Evolutionary conservation across 2,329 filamentous ascomycete genomes (phyloP).

Genomic region (Sordariomycetes sp.): DNA sequence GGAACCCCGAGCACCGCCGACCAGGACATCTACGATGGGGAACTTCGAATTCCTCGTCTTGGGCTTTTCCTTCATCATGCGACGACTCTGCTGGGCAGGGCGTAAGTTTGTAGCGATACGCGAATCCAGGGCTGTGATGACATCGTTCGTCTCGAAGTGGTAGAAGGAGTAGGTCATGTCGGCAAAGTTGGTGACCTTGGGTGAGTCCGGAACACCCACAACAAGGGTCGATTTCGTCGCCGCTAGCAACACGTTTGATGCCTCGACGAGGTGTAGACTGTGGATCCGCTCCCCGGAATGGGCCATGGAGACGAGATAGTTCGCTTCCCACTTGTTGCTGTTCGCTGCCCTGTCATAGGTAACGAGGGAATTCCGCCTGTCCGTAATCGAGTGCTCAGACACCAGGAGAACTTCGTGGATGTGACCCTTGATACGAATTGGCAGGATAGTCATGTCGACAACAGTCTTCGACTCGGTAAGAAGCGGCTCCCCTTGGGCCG

Average conservation of each 20-base stretch:
- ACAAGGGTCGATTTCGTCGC: not conserved
- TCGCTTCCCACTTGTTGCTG: not conserved
- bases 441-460: constrained; percentile 31
- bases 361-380: not conserved
- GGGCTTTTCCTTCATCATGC: constrained; percentile 8
- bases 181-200: constrained; percentile 1
- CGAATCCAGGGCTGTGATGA: constrained; percentile 58
- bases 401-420: constrained; percentile 34
- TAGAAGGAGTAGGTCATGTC: constrained; percentile 42
- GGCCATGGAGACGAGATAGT: not conserved
- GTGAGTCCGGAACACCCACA: not conserved
- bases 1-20: constrained; percentile 67
- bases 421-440: constrained; percentile 21
- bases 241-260: not conserved
- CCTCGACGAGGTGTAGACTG: not conserved
- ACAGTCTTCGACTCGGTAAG: constrained; percentile 28
- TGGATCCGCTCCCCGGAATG: constrained; percentile 1
- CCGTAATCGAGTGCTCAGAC: constrained; percentile 19
- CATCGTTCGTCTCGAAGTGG: constrained; percentile 48
- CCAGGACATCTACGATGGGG: constrained; percentile 56
- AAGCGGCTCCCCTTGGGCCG: constrained; percentile 4
- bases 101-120: constrained; percentile 22
- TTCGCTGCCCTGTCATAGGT: not conserved
- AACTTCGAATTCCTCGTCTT: constrained; percentile 8
- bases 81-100: constrained; percentile 13